Base-by-base conservation (phyloP, 495 filamentous ascomycete genomes). In the Lichina pygmaea region DNA sequence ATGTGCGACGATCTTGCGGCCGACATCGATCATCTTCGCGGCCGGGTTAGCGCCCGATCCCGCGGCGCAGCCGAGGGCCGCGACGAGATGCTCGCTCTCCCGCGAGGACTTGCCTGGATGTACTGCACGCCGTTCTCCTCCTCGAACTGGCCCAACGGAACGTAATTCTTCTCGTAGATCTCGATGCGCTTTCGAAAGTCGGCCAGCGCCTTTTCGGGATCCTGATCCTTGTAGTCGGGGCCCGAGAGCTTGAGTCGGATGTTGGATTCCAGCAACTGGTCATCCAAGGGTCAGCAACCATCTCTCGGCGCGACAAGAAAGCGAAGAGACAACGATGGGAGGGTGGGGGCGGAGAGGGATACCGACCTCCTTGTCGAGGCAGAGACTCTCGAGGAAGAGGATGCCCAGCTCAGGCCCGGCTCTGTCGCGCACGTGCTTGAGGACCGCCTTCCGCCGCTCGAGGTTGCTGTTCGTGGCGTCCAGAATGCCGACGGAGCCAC, bases 171-270 rank as follows among this genome's bases (percentile, higher is more conserved):
- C 57, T 93, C 77, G 53, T 97, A 97, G 6, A 92, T 76, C 43
- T 73, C 73, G n/a, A 97, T 82, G 43, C 89, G 75, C 62, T 82
- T 75, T 60, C 81, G 91, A 64, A 97, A 97, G 58, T 97, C 89
- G 24, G 66, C 76, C 33, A 94, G 64, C 0, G 89, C 81, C 49
- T 71, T 70, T 34, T 70, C 59, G 1, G 89, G 86, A 57, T 97
- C 89, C 55, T 91, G 84, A 50, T 78, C 81, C 53, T 78, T 83
- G 64, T 97, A 97, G 57, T 97, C 89, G 2, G 89, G 89, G 3
- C 89, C 89, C 42, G 78, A 85, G n/a, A 97, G 73, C 61, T 97
- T 97, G 47, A 97, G 60, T 15, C 85, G 81, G 86, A 95, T 97
- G 53, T 97, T 97, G 11, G 84, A 79, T 57, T 94, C 89, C 36